Evolutionary conservation across 2,329 filamentous ascomycete genomes (phyloP).

Genomic region (Rhinocladiella similis): DNA sequence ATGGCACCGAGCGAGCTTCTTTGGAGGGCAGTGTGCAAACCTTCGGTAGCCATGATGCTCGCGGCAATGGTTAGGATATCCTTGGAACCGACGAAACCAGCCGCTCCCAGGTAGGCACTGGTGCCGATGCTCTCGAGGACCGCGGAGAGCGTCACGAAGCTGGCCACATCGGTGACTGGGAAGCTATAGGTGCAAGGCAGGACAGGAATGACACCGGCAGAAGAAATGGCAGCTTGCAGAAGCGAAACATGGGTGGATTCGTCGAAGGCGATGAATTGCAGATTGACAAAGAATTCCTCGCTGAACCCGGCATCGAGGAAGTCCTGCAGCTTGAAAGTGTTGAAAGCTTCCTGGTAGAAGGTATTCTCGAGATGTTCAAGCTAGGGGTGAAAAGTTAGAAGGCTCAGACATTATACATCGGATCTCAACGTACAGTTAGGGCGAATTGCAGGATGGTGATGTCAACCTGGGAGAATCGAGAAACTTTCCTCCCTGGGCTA

Average conservation of each 20-base stretch:
- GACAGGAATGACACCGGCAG: slow-evolving; percentile 65
- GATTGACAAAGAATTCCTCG: slow-evolving; percentile 56
- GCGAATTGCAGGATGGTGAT: slow-evolving; percentile 59
- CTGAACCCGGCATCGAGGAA: slow-evolving; percentile 64
- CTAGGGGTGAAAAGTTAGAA: slow-evolving; percentile 3
- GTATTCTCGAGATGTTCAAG: slow-evolving; percentile 72
- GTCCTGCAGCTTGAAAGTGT: slow-evolving; percentile 63
- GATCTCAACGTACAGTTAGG: slow-evolving; percentile 16
- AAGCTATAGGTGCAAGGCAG: slow-evolving; percentile 73
- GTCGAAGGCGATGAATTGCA: slow-evolving; percentile 62
- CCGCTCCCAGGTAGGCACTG: slow-evolving; percentile 63
- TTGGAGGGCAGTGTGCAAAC: slow-evolving; percentile 73
- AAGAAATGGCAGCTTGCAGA: slow-evolving; percentile 61
- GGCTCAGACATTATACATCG: background rate
- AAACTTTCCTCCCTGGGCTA: background rate
- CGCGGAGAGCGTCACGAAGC: slow-evolving; percentile 69
- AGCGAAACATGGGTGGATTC: slow-evolving; percentile 64
- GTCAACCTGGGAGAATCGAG: slow-evolving; percentile 46
- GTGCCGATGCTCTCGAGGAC: slow-evolving; percentile 61
- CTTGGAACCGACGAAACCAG: slow-evolving; percentile 61
- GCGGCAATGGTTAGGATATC: slow-evolving; percentile 66
- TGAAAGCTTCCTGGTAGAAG: slow-evolving; percentile 72
- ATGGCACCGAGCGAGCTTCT: slow-evolving; percentile 58
- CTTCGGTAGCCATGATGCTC: slow-evolving; percentile 67
- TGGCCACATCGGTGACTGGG: slow-evolving; percentile 48